Percentiles rank a stretch among this genome's conserved stretches.
These are phyloP conservation scores for Nadsonia starkeyi-henricii DNA, from an alignment of 1,139 yeast genomes.

Conservation along the genomic window DNA sequence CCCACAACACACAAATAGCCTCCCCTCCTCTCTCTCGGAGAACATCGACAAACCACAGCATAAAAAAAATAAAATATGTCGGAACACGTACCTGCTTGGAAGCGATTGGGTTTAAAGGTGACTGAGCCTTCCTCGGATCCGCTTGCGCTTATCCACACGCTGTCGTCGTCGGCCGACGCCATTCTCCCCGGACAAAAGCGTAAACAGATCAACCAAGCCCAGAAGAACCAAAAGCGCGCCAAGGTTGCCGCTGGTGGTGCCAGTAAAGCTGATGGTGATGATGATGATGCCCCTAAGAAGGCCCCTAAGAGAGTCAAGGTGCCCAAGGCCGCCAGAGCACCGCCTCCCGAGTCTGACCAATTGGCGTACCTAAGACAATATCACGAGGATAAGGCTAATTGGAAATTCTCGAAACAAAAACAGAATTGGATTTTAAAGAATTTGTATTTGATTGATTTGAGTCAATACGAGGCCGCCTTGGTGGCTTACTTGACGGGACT, in stretches of 20 bases:
- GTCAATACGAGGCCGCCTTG: conserved; percentile 44
- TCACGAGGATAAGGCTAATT: conserved; percentile 41
- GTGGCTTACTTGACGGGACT: conserved; percentile 46
- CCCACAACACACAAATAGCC: too few species aligned
- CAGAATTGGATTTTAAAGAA: conserved; percentile 85
- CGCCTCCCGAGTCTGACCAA: conserved; percentile 76
- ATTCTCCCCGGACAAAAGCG: not conserved
- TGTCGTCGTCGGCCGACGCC: conserved; percentile 6
- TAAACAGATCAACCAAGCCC: conserved; percentile 28
- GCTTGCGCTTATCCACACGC: conserved; percentile 9
- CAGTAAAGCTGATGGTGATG: too few species aligned
- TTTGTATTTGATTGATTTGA: conserved; percentile 35
- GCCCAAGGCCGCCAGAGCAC: conserved; percentile 59
- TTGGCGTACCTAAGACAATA: conserved; percentile 59
- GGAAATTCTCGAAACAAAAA: conserved; percentile 92
- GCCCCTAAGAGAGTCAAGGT: conserved; percentile 63
- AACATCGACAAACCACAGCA: too few species aligned
- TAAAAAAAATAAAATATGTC: not conserved
- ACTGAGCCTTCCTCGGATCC: conserved; percentile 12
- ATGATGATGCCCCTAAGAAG: conserved; percentile 25
- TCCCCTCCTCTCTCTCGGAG: too few species aligned
- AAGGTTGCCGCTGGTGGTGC: not conserved
- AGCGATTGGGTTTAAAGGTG: conserved; percentile 62
- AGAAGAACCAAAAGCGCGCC: not conserved
- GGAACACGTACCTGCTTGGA: conserved; percentile 70